A percentile compares a stretch with the other conserved stretches of the same genome.
phyloP scores from a whole-genome alignment of 2,329 filamentous ascomycete genomes.

The Cladosporium sp. region DNA sequence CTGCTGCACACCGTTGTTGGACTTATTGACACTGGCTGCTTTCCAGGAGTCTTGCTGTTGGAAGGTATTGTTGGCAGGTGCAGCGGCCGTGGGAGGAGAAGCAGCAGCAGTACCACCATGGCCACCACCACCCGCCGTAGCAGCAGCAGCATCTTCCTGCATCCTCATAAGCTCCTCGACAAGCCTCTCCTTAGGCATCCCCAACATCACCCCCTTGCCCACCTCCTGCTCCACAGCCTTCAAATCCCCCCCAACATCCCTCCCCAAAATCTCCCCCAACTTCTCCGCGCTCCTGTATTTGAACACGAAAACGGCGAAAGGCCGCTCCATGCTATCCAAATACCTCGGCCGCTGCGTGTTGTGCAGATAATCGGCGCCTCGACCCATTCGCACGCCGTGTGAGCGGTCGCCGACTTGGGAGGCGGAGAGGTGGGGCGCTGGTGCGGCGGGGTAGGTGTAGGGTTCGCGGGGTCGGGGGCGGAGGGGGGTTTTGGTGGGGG shows the following conservation, averaged over 20 bases:
- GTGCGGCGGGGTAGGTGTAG: slow-evolving; percentile 30
- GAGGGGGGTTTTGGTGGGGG: not conserved
- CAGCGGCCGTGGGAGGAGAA: too few species aligned
- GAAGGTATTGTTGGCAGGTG: too few species aligned
- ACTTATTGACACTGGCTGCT: too few species aligned
- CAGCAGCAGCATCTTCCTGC: not conserved
- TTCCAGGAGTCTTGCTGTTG: too few species aligned
- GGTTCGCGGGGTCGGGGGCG: slow-evolving; percentile 18
- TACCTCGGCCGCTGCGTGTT: slow-evolving; percentile 35
- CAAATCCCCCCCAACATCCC: slow-evolving; percentile 23
- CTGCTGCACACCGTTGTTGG: too few species aligned
- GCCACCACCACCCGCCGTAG: not conserved
- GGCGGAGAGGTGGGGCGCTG: slow-evolving; percentile 22
- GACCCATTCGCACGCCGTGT: slow-evolving; percentile 29
- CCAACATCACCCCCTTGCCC: slow-evolving; percentile 5
- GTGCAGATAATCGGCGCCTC: slow-evolving; percentile 37
- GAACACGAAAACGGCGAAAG: slow-evolving; percentile 47
- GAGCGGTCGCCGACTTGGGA: slow-evolving; percentile 18
- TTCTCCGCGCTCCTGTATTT: slow-evolving; percentile 37
- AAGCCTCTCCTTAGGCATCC: slow-evolving; percentile 23
- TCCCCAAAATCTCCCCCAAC: slow-evolving; percentile 33
- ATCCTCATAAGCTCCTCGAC: slow-evolving; percentile 17
- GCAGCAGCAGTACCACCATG: not conserved
- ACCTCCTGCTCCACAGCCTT: slow-evolving; percentile 16
- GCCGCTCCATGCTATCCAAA: slow-evolving; percentile 34